Evolutionary conservation across 345 rosid species (phyloP).

Genomic region (Eucalyptus shirleyi): DNA sequence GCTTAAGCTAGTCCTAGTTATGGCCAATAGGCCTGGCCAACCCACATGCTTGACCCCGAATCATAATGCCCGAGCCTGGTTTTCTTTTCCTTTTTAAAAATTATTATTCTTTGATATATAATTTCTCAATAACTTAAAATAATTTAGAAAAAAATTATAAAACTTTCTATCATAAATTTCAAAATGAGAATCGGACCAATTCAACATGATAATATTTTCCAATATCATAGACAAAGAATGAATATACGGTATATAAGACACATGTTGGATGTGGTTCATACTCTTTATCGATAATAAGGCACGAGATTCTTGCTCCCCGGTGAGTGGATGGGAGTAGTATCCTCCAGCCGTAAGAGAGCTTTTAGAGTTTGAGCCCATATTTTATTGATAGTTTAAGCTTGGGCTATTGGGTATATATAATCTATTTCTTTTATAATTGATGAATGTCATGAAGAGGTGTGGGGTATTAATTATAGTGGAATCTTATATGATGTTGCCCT

Average conservation of each 20-base stretch:
- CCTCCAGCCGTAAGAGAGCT: rapidly evolving
- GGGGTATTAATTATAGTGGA: not conserved
- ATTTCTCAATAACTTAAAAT: not conserved
- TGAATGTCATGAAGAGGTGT: not conserved
- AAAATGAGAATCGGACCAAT: not conserved
- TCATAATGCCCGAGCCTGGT: not conserved
- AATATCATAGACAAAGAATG: no score
- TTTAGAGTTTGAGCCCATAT: no score
- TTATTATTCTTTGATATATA: not conserved
- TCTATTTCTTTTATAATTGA: not conserved
- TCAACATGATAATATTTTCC: not conserved
- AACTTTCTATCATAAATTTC: not conserved
- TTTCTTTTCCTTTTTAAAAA: no score
- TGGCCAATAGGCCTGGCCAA: not conserved
- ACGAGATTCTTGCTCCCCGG: not conserved
- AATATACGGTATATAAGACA: no score
- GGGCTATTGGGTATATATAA: not conserved
- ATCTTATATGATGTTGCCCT: not conserved
- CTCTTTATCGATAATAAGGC: not conserved
- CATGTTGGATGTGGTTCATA: not conserved
- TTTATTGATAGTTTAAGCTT: not conserved
- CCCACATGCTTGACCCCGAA: not conserved
- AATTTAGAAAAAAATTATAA: no score
- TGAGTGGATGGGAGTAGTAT: no score
- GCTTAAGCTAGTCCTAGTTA: not conserved